These are phyloP conservation scores for Trypanosoma avium DNA, from an alignment of 208 protist species.

Conservation along the genomic window DNA sequence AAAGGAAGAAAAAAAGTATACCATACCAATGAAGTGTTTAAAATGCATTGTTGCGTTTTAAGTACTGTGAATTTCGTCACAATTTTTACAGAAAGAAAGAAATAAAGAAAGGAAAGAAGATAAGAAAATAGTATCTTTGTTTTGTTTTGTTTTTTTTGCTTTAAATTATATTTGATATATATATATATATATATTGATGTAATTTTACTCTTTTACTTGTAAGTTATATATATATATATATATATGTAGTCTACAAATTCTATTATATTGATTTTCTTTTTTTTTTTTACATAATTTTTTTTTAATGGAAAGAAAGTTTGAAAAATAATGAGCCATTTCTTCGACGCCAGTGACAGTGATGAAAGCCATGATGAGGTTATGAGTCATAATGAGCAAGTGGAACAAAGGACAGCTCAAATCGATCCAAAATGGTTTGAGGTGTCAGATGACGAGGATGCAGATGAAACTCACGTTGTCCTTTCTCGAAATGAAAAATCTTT, in stretches of 20 bases:
- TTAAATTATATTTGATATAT: too few relatives aligned
- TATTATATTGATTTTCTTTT: constrained; percentile 10
- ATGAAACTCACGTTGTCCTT: constrained; percentile 53
- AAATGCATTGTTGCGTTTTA: too few relatives aligned
- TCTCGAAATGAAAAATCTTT: constrained; percentile 58
- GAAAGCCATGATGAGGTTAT: constrained; percentile 39
- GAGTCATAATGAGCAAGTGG: constrained; percentile 32
- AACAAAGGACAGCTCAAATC: constrained; percentile 56
- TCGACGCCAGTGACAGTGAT: constrained; percentile 51
- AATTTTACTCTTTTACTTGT: too few relatives aligned
- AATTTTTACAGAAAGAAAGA: background rate
- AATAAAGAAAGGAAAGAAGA: too few relatives aligned
- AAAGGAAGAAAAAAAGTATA: too few relatives aligned
- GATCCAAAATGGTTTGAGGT: constrained; percentile 73
- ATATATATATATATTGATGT: too few relatives aligned
- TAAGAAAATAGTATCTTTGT: constrained; percentile 2
- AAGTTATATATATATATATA: too few relatives aligned
- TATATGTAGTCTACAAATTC: background rate
- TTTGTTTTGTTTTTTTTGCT: constrained; percentile 15
- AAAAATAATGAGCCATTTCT: constrained; percentile 39
- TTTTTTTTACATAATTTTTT: constrained; percentile 14
- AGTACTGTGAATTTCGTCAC: background rate
- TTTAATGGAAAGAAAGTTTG: constrained; percentile 1
- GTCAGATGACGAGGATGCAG: constrained; percentile 74
- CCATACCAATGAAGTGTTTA: too few relatives aligned